Base-by-base conservation (phyloP, 768 basidiomycete species). In the Boletus tomentosulus region DNA sequence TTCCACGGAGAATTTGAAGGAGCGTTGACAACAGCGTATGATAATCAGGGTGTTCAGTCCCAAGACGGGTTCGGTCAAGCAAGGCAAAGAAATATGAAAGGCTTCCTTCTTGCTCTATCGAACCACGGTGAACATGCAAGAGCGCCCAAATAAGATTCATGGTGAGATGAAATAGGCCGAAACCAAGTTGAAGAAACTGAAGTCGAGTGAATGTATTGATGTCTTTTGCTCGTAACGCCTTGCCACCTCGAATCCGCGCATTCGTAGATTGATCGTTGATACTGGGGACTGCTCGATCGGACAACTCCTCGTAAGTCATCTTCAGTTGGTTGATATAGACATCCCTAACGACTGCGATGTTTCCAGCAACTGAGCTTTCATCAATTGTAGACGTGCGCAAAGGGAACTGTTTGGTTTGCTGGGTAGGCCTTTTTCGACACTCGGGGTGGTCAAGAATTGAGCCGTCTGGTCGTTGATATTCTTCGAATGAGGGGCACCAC, bases 121-220 rank as follows among this genome's bases (percentile, higher is more conserved):
- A 55, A 3, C 72, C 72, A 19, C 66, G 60, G 52, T 75, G 71
- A 10, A 47, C 47, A 12, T 66, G 48, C 0, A 71, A 58, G 10
- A 73, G 43, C 0, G 57, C 62, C 70, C 72, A 73, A 22, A 71
- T 57, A 2, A 73, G 57, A 39, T 73, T 75, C 49, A 73, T 60
- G 10, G 54, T 48, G 0, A 70, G 56, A 16, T 55, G 49, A 15
- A 55, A 55, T 4, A 55, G 19, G 3, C 48, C 37, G 13, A 55
- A 55, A 3, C 48, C 27, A 3, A 55, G 54, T 6, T 55, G 44
- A 9, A 55, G 25, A 4, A 27, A 27, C 16, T 46, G 49, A 12
- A 55, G 25, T 7, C 13, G 22, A 1, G 34, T 50, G 31, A 55
- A 55, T 3, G 37, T 6, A 22, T 55, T 55, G 15, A 41, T n/a